A percentile compares a stretch with the other conserved stretches of the same genome.
Conservation (phyloP, 2,329 filamentous ascomycete species). For the Scedosporium apiospermum region DNA sequence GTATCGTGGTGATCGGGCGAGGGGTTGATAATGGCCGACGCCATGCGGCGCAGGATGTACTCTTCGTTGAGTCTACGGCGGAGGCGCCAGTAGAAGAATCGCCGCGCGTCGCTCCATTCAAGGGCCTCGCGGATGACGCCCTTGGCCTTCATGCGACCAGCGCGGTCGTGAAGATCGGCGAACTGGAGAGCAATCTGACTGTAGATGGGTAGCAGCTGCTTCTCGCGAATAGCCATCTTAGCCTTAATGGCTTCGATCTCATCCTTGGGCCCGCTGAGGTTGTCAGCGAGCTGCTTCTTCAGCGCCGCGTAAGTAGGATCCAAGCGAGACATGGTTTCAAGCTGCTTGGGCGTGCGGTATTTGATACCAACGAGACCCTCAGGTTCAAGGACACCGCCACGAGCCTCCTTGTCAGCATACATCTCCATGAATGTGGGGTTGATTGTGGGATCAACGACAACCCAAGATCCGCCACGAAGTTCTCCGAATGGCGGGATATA, state of each 20-base stretch:
- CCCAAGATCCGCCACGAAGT: conserved; percentile 97
- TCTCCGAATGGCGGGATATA: conserved; percentile 97
- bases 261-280: conserved; percentile 56
- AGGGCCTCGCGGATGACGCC: conserved; percentile 77
- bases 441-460: conserved; percentile 97
- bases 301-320: conserved; percentile 77
- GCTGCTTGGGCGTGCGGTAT: conserved; percentile 93
- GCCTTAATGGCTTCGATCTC: conserved; percentile 70
- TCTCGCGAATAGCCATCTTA: conserved; percentile 78
- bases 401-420: conserved; percentile 93
- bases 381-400: conserved; percentile 93
- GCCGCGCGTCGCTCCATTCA: conserved; percentile 78
- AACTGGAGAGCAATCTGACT: conserved; percentile 93
- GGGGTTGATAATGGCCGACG: conserved; percentile 25
- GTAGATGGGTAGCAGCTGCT: conserved; percentile 85
- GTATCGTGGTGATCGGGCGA: conserved; percentile 17
- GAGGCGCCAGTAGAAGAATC: conserved; percentile 99
- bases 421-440: conserved; percentile 97
- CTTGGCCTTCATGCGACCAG: conserved; percentile 98
- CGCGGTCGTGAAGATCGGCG: conserved; percentile 91
- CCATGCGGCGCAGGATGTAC: conserved; percentile 88
- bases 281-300: conserved; percentile 65
- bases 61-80: conserved; percentile 95
- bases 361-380: conserved; percentile 99
- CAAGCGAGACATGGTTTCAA: conserved; percentile 92